Percentiles rank a stretch among this genome's conserved stretches.
Conservation (phyloP, 768 basidiomycete species). For the Fibroporia radiculosa region DNA sequence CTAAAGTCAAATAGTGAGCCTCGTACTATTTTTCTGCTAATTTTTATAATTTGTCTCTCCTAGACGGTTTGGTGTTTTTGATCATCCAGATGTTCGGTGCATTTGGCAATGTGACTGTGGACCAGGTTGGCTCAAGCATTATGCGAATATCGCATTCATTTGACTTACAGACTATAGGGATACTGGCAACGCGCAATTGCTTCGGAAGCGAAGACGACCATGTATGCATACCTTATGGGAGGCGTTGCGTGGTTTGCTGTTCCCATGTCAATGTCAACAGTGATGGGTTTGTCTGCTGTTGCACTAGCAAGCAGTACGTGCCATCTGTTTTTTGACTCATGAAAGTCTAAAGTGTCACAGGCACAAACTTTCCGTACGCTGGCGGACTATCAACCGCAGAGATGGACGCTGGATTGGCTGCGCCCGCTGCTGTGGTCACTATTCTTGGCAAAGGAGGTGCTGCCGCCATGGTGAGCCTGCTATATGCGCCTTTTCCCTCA, state of each 20-base stretch:
- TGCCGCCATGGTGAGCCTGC: slow-evolving; percentile 11
- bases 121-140: neutral
- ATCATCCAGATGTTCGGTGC: slow-evolving; percentile 1
- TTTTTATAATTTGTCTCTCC: neutral
- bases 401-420: slow-evolving; percentile 18
- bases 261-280: slow-evolving; percentile 29
- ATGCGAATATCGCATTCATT: neutral
- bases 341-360: neutral
- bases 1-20: slow-evolving; percentile 30
- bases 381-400: slow-evolving; percentile 5
- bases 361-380: slow-evolving; percentile 1
- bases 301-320: slow-evolving; percentile 8
- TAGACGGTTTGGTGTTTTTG: slow-evolving; percentile 1
- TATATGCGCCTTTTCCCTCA: neutral
- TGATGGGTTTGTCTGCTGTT: slow-evolving; percentile 23
- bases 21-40: neutral
- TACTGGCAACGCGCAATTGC: slow-evolving; percentile 29
- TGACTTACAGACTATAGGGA: slow-evolving; percentile 10
- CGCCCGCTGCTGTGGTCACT: slow-evolving; percentile 19
- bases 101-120: neutral
- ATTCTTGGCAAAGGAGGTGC: slow-evolving; percentile 22
- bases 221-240: slow-evolving; percentile 25
- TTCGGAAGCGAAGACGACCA: slow-evolving; percentile 19
- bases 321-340: neutral
- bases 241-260: slow-evolving; percentile 28